These are phyloP conservation scores for Botrytis byssoidea DNA, from an alignment of 2,329 filamentous ascomycete species.

Conservation along the genomic window DNA sequence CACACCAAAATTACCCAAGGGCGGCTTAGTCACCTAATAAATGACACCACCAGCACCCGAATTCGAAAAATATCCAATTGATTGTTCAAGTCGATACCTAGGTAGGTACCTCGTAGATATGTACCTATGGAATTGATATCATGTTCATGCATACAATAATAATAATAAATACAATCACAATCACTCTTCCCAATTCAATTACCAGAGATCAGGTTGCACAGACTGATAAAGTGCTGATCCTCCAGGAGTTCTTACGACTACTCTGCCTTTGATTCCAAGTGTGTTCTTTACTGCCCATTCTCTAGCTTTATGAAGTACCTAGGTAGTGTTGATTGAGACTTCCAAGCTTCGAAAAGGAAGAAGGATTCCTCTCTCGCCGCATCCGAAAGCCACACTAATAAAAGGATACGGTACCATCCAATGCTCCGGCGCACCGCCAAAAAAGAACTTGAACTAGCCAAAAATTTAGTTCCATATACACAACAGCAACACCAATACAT, in stretches of 20 bases:
- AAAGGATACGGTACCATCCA: constrained; percentile 16
- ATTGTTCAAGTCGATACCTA: background rate
- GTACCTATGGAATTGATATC: background rate
- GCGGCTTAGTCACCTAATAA: background rate
- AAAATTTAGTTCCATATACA: background rate
- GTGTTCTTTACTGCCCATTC: background rate
- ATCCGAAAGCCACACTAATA: constrained; percentile 19
- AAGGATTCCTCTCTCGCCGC: constrained; percentile 14
- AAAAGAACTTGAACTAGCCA: constrained; percentile 12
- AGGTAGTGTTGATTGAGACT: constrained; percentile 1
- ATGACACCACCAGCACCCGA: background rate
- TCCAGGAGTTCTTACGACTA: no score
- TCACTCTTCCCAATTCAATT: background rate
- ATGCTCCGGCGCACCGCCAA: constrained; percentile 10
- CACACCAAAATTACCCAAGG: background rate
- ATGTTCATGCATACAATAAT: background rate
- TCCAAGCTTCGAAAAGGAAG: background rate
- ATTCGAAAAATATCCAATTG: background rate
- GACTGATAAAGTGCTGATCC: background rate
- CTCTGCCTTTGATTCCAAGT: background rate
- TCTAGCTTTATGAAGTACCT: background rate
- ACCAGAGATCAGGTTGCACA: background rate
- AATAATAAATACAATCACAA: background rate
- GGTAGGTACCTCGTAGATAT: background rate
- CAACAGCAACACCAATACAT: background rate